These are phyloP conservation scores for Asparagopsis taxiformis DNA, from an alignment of 31 red algal genomes.

Conservation along the genomic window DNA sequence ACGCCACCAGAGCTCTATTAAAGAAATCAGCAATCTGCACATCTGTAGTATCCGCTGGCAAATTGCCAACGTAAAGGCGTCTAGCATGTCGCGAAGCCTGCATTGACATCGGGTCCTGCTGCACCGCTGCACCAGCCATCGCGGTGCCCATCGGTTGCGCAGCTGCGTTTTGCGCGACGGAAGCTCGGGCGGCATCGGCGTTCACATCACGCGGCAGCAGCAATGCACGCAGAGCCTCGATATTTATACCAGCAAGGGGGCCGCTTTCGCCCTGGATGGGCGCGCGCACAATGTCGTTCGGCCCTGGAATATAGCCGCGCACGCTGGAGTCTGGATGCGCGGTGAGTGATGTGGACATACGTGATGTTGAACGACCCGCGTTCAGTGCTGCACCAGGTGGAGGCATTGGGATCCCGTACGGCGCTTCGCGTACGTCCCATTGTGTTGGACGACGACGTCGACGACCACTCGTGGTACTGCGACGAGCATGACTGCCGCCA, in stretches of 20 bases:
- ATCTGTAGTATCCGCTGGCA: constrained; percentile 77
- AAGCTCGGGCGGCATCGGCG: background rate
- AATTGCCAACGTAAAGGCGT: constrained; percentile 91
- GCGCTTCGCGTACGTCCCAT: constrained; percentile 59
- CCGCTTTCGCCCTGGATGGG: constrained; percentile 34
- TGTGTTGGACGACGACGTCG: constrained; percentile 34
- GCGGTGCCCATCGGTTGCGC: background rate
- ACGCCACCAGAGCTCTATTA: constrained; percentile 55
- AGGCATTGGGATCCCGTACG: constrained; percentile 49
- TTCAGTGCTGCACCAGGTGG: constrained; percentile 15
- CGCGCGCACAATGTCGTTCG: constrained; percentile 30
- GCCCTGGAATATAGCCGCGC: constrained; percentile 18
- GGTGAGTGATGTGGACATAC: constrained; percentile 2
- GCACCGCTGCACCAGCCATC: constrained; percentile 1
- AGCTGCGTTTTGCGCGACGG: background rate
- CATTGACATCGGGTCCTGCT: background rate
- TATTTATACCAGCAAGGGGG: constrained; percentile 47
- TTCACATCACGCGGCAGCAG: constrained; percentile 13
- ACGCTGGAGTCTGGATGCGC: background rate
- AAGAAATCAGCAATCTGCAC: constrained; percentile 75
- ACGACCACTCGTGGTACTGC: no score
- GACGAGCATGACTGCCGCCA: no score
- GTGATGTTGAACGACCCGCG: no score
- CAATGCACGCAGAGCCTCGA: constrained; percentile 37
- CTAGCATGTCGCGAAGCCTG: constrained; percentile 83